Percentiles rank a stretch among this genome's conserved stretches.
These are phyloP conservation scores for Kuraishia piskuri DNA, from an alignment of 805 yeast genomes.

Conservation along the genomic window DNA sequence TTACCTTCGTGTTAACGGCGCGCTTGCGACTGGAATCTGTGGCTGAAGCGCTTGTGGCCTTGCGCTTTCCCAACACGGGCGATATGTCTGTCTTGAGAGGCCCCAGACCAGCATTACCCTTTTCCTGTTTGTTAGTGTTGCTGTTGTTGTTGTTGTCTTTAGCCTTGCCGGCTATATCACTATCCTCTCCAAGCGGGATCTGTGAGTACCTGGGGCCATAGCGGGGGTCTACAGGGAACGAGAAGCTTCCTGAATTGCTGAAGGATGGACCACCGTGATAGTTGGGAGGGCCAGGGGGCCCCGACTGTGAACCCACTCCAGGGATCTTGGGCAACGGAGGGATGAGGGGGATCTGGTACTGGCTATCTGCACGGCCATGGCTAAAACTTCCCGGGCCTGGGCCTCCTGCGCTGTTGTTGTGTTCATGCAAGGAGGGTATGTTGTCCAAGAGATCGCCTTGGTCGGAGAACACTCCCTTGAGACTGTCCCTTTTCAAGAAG, in stretches of 20 bases:
- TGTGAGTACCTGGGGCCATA: background rate
- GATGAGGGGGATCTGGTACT: background rate
- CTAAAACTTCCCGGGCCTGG: background rate
- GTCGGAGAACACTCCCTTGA: constrained; percentile 17
- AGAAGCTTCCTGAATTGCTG: background rate
- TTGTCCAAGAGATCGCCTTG: constrained; percentile 19
- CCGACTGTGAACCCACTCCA: background rate
- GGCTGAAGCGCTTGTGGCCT: background rate
- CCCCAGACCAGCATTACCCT: background rate
- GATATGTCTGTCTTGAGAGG: background rate
- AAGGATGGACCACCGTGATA: background rate
- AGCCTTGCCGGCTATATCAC: constrained; percentile 6
- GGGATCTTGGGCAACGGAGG: constrained; percentile 3
- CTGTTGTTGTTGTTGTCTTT: constrained; percentile 5
- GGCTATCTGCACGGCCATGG: constrained; percentile 1
- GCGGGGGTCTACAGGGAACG: background rate
- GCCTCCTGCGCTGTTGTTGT: constrained; percentile 1
- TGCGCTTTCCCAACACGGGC: background rate
- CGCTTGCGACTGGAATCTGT: background rate
- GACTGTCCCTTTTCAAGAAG: constrained; percentile 26
- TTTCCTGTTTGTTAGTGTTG: background rate
- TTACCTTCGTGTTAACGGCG: background rate
- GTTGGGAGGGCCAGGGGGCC: background rate
- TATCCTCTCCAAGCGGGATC: background rate
- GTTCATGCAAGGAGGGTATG: constrained; percentile 15